Conservation (phyloP, 345 rosid genomes). For the Murraya koenigii region DNA sequence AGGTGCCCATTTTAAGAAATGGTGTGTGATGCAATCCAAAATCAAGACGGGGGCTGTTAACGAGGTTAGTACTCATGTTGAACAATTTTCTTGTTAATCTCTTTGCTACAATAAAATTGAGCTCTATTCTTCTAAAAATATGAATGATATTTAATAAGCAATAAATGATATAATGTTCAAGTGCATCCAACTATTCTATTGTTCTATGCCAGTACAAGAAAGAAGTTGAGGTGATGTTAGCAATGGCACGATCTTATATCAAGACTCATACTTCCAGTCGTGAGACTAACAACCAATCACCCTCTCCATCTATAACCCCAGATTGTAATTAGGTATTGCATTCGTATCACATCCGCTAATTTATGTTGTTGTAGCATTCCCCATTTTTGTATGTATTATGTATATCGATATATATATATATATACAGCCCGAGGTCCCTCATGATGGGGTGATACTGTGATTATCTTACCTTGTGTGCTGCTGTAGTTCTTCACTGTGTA, state of each 20-base stretch:
- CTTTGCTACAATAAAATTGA: background rate
- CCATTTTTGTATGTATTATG: background rate
- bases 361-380: slow-evolving; percentile 2
- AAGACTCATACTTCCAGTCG: slow-evolving; percentile 28
- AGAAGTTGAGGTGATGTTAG: slow-evolving; percentile 74
- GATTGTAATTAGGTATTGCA: slow-evolving; percentile 26
- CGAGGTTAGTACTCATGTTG: slow-evolving; percentile 54
- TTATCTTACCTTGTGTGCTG: too few species aligned
- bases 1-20: slow-evolving; percentile 98
- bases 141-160: background rate
- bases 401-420: background rate
- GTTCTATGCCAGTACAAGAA: slow-evolving; percentile 63
- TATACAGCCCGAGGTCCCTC: too few species aligned
- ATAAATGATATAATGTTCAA: background rate
- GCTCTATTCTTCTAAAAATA: background rate
- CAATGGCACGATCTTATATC: slow-evolving; percentile 40
- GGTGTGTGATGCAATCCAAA: slow-evolving; percentile 98
- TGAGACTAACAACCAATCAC: slow-evolving; percentile 7
- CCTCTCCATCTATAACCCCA: slow-evolving; percentile 24
- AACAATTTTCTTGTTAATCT: background rate
- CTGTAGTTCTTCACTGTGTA: background rate
- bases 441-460: too few species aligned
- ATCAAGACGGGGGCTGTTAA: slow-evolving; percentile 77
- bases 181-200: too few species aligned
- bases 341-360: background rate